Base-by-base conservation (phyloP, 257 asterid species). In the Euphrasia confusa region DNA sequence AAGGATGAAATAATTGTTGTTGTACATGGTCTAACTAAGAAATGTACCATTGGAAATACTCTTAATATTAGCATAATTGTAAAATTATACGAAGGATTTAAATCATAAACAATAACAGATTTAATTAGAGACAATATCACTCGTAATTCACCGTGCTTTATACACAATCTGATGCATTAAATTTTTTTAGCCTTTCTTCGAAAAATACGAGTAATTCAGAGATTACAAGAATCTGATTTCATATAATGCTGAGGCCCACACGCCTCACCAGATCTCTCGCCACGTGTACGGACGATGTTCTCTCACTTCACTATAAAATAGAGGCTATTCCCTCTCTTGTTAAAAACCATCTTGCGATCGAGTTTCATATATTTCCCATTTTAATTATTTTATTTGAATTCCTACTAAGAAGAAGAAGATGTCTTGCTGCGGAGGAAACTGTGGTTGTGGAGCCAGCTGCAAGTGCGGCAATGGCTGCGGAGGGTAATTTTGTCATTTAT, bases 361-460 rank as follows among this genome's bases (percentile, higher is more conserved):
- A 9, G 2, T 7, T 42, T 42, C 11, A 42, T 3, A 7, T 42
- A 42, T 42, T 42, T 39, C 13, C 12, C 48, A 8, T 9, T 42
- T 30, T 30, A 30, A 2, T 30, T 30, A 21, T 21, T 21, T 1
- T 21, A 21, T 21, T 21, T 21, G 24, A 21, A 21, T 21, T 5
- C 33, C 33, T 30, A 30, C 33, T 30, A 30, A 30, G 33, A 21
- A 21, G 33, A 7, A 0, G 0, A 53, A 62, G 37, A 84, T 87
- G 95, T 87, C 94, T 70, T 80, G 95, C 88, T 78, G 89, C 63
- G 77, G 76, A 33, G 91, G 87, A 72, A 85, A 68, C 77, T 88
- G 94, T 55, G 81, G 83, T 0, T 88, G 96, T 21, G 91, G 94
- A 61, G 5, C 94, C 58, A 17, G 45, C 76, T 87, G 94, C 87